Base-by-base conservation (phyloP, 202 grass and related monocot species). In the Hordeum pubiflorum region DNA sequence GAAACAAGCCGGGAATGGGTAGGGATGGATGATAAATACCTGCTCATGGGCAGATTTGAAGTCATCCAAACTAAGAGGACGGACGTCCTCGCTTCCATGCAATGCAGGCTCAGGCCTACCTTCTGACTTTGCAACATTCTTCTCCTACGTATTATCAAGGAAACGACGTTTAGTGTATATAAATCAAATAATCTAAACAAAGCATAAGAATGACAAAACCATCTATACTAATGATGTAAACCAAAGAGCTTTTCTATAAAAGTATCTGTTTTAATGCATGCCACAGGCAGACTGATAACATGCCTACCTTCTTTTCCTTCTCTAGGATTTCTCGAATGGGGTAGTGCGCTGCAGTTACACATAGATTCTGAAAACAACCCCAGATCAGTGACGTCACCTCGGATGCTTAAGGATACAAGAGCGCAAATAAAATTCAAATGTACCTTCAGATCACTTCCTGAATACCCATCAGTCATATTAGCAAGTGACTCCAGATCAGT, bases 41-140 rank as follows among this genome's bases (percentile, higher is more conserved):
- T 99, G 92, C 80, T 99, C 96, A 85, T 99, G 96, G 21, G 96
- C 90, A 81, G 87, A 99, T 91, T 96, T 99, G 87, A 99, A 91
- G 66, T 99, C 96, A 18, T 88, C 92, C 62, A 93, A 88, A 84
- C 86, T 87, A 82, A 99, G 83, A 83, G 90, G 87, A 74, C 96
- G 92, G 77, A 99, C 86, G 57, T 99, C 85, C 23, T 99, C 90
- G 10, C 92, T 85, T 81, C 96, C 89, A 58, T 99, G 89, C 27
- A 89, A 86, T 65, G 77, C 78, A 85, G 96, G 89, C 81, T 85
- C 83, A 87, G 90, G 81, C 76, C 62, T 90, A 69, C 90, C 89
- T 85, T 99, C 90, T 89, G 73, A 43, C 74, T 78, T 63, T 15
- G 92, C 96, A 63, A 85, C 77, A 83, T 38, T 90, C 81, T 79